Evolutionary conservation across 352 stramenopile species (phyloP).

Genomic region (Phytophthora kernoviae): DNA sequence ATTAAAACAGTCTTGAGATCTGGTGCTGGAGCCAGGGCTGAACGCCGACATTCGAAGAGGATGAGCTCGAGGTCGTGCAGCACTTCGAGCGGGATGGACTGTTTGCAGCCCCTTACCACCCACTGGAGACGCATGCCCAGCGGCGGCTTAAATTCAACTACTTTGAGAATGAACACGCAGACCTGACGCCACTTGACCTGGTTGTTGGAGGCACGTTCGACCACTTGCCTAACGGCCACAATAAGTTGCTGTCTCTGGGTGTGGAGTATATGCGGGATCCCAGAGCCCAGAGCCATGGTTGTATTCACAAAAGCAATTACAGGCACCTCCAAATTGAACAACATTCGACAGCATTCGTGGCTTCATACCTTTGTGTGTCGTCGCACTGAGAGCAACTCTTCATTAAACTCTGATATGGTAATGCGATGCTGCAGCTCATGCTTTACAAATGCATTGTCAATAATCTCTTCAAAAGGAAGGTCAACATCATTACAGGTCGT

Average conservation of each 20-base stretch:
- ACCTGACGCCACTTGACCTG: slow-evolving; percentile 57
- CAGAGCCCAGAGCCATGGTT: slow-evolving; percentile 72
- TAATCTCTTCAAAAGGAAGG: too few species aligned
- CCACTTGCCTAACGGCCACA: slow-evolving; percentile 91
- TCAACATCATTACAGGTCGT: too few species aligned
- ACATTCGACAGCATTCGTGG: slow-evolving; percentile 61
- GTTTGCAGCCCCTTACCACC: slow-evolving; percentile 66
- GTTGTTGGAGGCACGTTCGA: slow-evolving; percentile 91
- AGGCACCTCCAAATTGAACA: slow-evolving; percentile 86
- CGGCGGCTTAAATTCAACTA: slow-evolving; percentile 67
- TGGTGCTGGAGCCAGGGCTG: slow-evolving; percentile 67
- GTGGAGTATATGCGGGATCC: slow-evolving; percentile 72
- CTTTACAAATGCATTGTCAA: too few species aligned
- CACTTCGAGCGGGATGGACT: slow-evolving; percentile 63
- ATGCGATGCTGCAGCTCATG: too few species aligned
- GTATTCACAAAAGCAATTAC: slow-evolving; percentile 84
- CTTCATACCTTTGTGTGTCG: slow-evolving; percentile 81
- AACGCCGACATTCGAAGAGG: slow-evolving; percentile 70
- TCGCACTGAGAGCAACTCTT: slow-evolving; percentile 78
- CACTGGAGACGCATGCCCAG: slow-evolving; percentile 56
- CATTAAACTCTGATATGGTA: too few species aligned
- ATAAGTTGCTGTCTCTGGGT: slow-evolving; percentile 86
- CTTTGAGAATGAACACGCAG: slow-evolving; percentile 74
- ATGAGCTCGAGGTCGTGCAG: slow-evolving; percentile 61
- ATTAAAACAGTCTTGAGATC: too few species aligned